These are phyloP conservation scores for Lipomyces japonicus DNA, from an alignment of 805 yeast genomes.

Conservation along the genomic window DNA sequence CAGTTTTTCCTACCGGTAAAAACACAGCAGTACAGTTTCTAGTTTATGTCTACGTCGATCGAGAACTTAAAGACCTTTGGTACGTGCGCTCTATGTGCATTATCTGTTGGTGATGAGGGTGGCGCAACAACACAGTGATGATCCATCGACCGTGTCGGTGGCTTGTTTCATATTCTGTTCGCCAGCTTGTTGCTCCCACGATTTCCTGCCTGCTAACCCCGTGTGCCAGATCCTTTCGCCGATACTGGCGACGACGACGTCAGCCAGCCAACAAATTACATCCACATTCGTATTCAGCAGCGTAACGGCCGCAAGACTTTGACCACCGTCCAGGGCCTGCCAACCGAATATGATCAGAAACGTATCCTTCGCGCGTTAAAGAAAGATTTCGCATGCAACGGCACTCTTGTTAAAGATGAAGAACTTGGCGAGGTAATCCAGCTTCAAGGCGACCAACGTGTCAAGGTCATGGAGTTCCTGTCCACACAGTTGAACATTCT, in stretches of 20 bases:
- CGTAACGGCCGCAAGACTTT: constrained; percentile 99
- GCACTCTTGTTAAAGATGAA: constrained; percentile 93
- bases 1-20: not conserved
- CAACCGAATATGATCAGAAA: constrained; percentile 90
- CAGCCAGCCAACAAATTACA: constrained; percentile 86
- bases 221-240: constrained; percentile 81
- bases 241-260: constrained; percentile 98
- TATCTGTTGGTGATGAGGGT: not conserved
- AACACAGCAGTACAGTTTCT: constrained; percentile 3
- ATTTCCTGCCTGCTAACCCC: not conserved
- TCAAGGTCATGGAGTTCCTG: constrained; percentile 90
- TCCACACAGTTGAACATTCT: constrained; percentile 80
- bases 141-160: not conserved
- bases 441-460: constrained; percentile 98
- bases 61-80: constrained; percentile 55
- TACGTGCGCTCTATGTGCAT: constrained; percentile 8
- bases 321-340: constrained; percentile 97
- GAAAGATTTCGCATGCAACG: constrained; percentile 98
- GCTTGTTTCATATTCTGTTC: not conserved
- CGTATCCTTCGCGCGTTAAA: constrained; percentile 88
- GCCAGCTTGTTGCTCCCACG: not conserved
- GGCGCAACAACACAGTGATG: not conserved
- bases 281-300: constrained; percentile 95
- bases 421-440: constrained; percentile 97
- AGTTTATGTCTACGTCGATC: constrained; percentile 67